These are phyloP conservation scores for Diaporthe australafricana DNA, from an alignment of 2,329 filamentous ascomycete genomes.

Conservation along the genomic window DNA sequence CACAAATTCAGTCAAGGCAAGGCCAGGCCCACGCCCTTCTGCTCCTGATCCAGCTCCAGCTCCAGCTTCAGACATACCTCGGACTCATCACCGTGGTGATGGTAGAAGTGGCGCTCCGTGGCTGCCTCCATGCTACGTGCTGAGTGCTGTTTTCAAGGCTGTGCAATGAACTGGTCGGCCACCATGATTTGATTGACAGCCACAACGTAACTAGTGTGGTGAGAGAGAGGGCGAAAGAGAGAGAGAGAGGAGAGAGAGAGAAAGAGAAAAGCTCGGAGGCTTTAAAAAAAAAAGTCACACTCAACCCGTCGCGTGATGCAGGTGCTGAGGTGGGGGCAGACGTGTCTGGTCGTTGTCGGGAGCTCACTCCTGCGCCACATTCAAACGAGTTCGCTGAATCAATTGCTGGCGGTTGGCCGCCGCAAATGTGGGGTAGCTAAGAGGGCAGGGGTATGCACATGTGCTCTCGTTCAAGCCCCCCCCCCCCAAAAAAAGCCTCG, in stretches of 20 bases:
- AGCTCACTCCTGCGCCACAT: conserved; percentile 3
- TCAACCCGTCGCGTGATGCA: not conserved
- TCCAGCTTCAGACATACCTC: conserved; percentile 41
- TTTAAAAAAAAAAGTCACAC: not conserved
- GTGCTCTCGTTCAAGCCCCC: too few relatives aligned
- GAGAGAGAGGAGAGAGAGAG: too few relatives aligned
- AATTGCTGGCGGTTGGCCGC: not conserved
- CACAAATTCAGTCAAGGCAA: not conserved
- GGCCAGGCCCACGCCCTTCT: conserved; percentile 35
- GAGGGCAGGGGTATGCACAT: not conserved
- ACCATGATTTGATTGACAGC: not conserved
- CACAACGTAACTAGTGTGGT: not conserved
- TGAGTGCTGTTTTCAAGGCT: not conserved
- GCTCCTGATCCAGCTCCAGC: not conserved
- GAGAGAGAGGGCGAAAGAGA: not conserved
- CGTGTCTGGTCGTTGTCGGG: not conserved
- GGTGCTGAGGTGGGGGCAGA: not conserved
- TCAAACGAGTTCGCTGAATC: not conserved
- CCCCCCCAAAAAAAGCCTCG: not conserved
- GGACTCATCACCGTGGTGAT: conserved; percentile 55
- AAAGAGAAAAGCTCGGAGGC: not conserved
- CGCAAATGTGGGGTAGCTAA: not conserved
- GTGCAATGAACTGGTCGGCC: not conserved
- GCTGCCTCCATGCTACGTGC: conserved; percentile 64
- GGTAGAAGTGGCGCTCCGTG: conserved; percentile 61